phyloP scores from a whole-genome alignment of 176 grass and related monocot genomes.

The Thinopyrum elongatum region DNA sequence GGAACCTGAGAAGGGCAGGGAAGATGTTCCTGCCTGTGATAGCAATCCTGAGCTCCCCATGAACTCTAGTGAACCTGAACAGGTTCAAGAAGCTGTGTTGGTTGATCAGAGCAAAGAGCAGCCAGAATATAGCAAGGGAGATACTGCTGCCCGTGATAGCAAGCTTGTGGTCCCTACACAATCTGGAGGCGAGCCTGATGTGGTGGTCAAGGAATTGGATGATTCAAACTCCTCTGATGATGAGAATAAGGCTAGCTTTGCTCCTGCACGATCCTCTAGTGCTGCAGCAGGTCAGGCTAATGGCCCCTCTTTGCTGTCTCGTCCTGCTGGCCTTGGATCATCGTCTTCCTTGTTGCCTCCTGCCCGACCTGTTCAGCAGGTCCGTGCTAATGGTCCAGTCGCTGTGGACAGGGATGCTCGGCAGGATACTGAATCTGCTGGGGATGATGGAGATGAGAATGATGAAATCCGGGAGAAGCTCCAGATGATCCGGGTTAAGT shows the following conservation, averaged over 20 bases:
- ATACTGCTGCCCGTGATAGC: neutral
- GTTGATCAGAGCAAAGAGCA: constrained; percentile 8
- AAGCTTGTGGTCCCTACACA: neutral
- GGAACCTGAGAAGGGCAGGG: neutral
- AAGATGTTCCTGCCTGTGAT: neutral
- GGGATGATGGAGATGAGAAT: constrained; percentile 65
- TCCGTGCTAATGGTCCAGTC: constrained; percentile 40
- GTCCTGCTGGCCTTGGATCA: constrained; percentile 79
- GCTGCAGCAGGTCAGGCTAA: constrained; percentile 18
- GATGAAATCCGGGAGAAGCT: constrained; percentile 93
- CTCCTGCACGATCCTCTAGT: constrained; percentile 21
- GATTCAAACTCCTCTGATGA: constrained; percentile 44
- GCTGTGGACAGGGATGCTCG: constrained; percentile 36
- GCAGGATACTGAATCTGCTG: constrained; percentile 39
- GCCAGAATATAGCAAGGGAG: constrained; percentile 12
- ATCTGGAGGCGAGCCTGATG: constrained; percentile 45
- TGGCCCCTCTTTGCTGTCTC: constrained; percentile 37
- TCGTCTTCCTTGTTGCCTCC: constrained; percentile 60
- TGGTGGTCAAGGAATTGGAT: constrained; percentile 53
- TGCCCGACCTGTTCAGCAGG: constrained; percentile 49
- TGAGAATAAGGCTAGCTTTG: constrained; percentile 40
- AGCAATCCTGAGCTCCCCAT: neutral
- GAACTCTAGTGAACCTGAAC: constrained; percentile 31
- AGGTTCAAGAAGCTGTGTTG: neutral
- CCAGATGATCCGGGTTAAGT: constrained; percentile 86